A percentile compares a stretch with the other conserved stretches of the same genome.
Conservation (phyloP, 805 yeast species). For the Zygosaccharomyces siamensis region DNA sequence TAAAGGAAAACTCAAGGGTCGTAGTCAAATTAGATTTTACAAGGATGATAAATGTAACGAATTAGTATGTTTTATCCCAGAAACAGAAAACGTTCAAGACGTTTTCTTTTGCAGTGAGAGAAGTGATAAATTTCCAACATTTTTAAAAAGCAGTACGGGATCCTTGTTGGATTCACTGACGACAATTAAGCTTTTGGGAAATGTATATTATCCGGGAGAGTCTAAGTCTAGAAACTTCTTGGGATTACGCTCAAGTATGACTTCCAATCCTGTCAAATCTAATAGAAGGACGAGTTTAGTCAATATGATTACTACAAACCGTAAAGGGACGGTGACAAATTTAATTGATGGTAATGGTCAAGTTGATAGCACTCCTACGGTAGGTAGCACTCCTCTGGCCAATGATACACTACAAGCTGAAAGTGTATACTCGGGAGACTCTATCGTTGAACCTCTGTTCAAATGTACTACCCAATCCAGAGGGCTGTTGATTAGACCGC, state of each 20-base stretch:
- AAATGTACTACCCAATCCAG: conserved; percentile 12
- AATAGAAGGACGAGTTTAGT: neutral
- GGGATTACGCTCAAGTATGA: conserved; percentile 12
- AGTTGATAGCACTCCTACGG: too few species aligned
- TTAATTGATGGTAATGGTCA: neutral
- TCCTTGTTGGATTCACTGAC: conserved; percentile 14
- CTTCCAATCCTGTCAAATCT: neutral
- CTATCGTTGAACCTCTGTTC: conserved; percentile 6
- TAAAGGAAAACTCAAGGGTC: conserved; percentile 19
- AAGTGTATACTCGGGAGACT: conserved; percentile 11
- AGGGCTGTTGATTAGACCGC: conserved; percentile 52
- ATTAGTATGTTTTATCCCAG: conserved; percentile 29
- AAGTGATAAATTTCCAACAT: neutral
- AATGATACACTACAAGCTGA: conserved; percentile 9
- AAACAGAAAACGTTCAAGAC: conserved; percentile 28
- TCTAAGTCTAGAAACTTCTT: conserved; percentile 8
- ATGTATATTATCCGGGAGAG: conserved; percentile 15
- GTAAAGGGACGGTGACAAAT: neutral
- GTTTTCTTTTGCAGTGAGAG: conserved; percentile 24
- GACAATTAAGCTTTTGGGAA: conserved; percentile 24
- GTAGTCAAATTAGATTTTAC: conserved; percentile 29
- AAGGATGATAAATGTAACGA: conserved; percentile 28
- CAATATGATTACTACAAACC: neutral
- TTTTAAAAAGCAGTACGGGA: conserved; percentile 1
- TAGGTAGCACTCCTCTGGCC: too few species aligned